Percentiles rank a stretch among this genome's conserved stretches.
phyloP scores from a whole-genome alignment of 2,329 filamentous ascomycete species.

The Fusarium sp. region DNA sequence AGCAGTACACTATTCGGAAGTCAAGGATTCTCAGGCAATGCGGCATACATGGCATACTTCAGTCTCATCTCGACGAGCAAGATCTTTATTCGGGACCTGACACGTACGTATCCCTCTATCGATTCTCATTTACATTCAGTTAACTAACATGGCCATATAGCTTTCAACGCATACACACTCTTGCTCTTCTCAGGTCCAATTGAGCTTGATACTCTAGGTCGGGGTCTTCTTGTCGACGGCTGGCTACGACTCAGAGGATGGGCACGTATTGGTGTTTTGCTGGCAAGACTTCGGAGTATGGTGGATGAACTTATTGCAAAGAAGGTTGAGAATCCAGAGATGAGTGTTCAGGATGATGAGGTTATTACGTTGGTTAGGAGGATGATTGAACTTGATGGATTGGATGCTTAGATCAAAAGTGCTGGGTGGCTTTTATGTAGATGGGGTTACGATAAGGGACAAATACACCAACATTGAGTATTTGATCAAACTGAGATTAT shows the following conservation, averaged over 20 bases:
- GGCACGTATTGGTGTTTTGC: slow-evolving; percentile 93
- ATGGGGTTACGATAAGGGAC: not conserved
- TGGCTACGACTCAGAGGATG: slow-evolving; percentile 90
- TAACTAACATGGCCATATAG: slow-evolving; percentile 54
- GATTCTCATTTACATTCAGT: not conserved
- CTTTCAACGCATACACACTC: slow-evolving; percentile 90
- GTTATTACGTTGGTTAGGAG: slow-evolving; percentile 82
- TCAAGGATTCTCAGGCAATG: slow-evolving; percentile 80
- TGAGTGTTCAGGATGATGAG: slow-evolving; percentile 69
- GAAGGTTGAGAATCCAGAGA: slow-evolving; percentile 81
- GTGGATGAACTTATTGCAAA: slow-evolving; percentile 85
- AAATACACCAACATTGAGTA: not conserved
- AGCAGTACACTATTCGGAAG: slow-evolving; percentile 87
- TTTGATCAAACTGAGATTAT: not conserved
- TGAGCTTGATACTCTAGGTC: slow-evolving; percentile 85
- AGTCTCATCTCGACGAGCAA: slow-evolving; percentile 92
- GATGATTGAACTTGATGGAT: slow-evolving; percentile 89
- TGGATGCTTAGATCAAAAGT: slow-evolving; percentile 69
- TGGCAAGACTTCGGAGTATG: slow-evolving; percentile 85
- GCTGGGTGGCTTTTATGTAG: not conserved
- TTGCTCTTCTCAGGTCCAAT: slow-evolving; percentile 90
- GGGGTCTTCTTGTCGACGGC: slow-evolving; percentile 90
- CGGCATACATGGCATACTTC: slow-evolving; percentile 89
- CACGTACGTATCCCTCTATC: slow-evolving; percentile 69
- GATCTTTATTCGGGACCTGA: slow-evolving; percentile 90